A percentile compares a stretch with the other conserved stretches of the same genome.
Conservation (phyloP, 805 yeast genomes). For the Ogataea nonfermentans region DNA sequence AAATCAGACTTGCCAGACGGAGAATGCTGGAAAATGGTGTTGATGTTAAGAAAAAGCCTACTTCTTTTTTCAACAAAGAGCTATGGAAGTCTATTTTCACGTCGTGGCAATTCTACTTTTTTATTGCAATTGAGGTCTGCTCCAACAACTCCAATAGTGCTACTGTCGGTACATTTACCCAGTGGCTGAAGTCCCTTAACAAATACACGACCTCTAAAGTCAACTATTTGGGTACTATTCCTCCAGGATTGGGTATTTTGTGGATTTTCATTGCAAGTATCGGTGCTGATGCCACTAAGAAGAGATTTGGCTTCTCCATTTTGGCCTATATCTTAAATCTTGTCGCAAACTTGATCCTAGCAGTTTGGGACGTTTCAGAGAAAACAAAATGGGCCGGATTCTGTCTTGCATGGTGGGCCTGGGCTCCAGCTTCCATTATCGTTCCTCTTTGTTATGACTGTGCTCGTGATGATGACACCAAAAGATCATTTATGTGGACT, state of each 20-base stretch:
- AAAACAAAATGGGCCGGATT: slow-evolving; percentile 38
- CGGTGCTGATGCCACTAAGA: slow-evolving; percentile 12
- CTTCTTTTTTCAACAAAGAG: slow-evolving; percentile 35
- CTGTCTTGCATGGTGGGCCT: slow-evolving; percentile 6
- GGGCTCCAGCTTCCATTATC: slow-evolving; percentile 6
- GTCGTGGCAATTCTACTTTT: slow-evolving; percentile 36
- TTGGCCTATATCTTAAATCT: slow-evolving; percentile 41
- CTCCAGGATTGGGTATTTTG: slow-evolving; percentile 37
- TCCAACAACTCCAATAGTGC: slow-evolving; percentile 24
- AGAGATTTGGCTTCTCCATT: slow-evolving; percentile 19
- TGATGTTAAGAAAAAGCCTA: slow-evolving; percentile 40
- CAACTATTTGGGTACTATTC: slow-evolving; percentile 44
- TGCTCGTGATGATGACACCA: slow-evolving; percentile 3
- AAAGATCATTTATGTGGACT: slow-evolving; percentile 3
- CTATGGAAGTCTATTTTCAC: slow-evolving; percentile 41
- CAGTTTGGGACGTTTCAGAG: slow-evolving; percentile 45
- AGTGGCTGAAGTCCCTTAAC: slow-evolving; percentile 31
- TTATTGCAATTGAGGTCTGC: slow-evolving; percentile 32
- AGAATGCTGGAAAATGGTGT: slow-evolving; percentile 38
- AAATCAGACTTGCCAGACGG: slow-evolving; percentile 43
- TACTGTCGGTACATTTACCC: slow-evolving; percentile 30
- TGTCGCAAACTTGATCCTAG: slow-evolving; percentile 30
- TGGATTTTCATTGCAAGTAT: slow-evolving; percentile 31
- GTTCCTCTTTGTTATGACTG: slow-evolving; percentile 3
- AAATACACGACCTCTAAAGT: slow-evolving; percentile 34